Conservation (phyloP, 371 early-diverging fungal genomes). For the Vairimorpha apis region DNA sequence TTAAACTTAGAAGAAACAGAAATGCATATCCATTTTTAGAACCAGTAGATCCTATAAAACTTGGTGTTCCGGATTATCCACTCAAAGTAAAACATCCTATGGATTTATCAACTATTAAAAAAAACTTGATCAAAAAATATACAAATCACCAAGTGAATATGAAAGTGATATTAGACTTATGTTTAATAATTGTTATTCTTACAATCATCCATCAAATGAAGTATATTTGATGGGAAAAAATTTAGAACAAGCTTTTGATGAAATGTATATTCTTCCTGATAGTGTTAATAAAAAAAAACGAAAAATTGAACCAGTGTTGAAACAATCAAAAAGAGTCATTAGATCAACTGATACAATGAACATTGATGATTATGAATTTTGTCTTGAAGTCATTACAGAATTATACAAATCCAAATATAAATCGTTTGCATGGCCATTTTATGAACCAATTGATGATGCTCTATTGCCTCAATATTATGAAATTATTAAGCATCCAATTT, state of each 20-base stretch:
- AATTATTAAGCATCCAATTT: constrained; percentile 61
- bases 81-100: constrained; percentile 83
- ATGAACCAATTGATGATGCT: constrained; percentile 56
- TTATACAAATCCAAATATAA: constrained; percentile 55
- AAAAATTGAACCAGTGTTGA: background rate
- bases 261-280: constrained; percentile 32
- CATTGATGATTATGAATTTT: constrained; percentile 54
- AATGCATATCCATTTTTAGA: constrained; percentile 69
- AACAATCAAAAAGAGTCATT: constrained; percentile 22
- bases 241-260: constrained; percentile 55
- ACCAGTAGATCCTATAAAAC: constrained; percentile 82
- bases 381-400: constrained; percentile 52
- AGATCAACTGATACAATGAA: constrained; percentile 33
- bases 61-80: constrained; percentile 84
- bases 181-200: constrained; percentile 65
- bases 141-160: constrained; percentile 65
- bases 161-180: constrained; percentile 67
- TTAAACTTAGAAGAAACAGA: constrained; percentile 57
- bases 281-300: constrained; percentile 37
- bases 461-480: constrained; percentile 60
- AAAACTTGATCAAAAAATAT: constrained; percentile 69
- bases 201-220: constrained; percentile 54
- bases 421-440: constrained; percentile 60
- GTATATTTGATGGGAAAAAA: constrained; percentile 57
- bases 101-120: constrained; percentile 85